Evolutionary conservation across 2,329 filamentous ascomycete genomes (phyloP).

Genomic region (Sphaceloma murrayae): DNA sequence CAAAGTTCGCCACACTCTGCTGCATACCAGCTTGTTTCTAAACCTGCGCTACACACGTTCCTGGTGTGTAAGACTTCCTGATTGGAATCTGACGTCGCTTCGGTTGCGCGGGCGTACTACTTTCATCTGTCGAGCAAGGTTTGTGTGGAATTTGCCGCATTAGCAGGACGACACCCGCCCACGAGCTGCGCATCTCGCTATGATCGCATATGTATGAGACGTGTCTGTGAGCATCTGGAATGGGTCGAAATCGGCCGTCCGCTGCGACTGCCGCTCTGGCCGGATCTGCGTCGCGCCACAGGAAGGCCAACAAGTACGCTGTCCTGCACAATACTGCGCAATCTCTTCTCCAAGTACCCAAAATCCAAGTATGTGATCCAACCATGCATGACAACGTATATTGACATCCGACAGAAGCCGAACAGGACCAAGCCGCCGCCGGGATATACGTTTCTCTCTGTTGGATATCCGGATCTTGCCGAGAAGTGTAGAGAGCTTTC

Average conservation of each 20-base stretch:
- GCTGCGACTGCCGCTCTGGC: background rate
- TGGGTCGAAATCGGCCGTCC: constrained; percentile 1
- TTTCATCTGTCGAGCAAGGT: too few species aligned
- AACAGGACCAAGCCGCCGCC: constrained; percentile 35
- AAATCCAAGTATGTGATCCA: background rate
- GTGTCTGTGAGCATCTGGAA: constrained; percentile 2
- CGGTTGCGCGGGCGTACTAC: too few species aligned
- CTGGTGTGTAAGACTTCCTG: too few species aligned
- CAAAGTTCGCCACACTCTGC: background rate
- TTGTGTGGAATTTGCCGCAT: too few species aligned
- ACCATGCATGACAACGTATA: background rate
- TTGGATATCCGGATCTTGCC: constrained; percentile 51
- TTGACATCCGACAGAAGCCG: background rate
- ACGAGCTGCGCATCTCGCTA: background rate
- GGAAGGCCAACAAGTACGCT: background rate
- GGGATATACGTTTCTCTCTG: constrained; percentile 53
- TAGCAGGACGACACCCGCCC: too few species aligned
- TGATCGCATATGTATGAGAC: constrained; percentile 4
- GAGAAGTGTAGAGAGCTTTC: constrained; percentile 52
- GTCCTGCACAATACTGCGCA: background rate
- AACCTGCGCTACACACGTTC: too few species aligned
- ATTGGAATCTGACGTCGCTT: too few species aligned
- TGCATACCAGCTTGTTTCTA: too few species aligned
- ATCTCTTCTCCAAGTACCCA: background rate
- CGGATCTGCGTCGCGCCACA: background rate